Conservation (phyloP, 352 stramenopile species). For the Globisporangium nagaii region DNA sequence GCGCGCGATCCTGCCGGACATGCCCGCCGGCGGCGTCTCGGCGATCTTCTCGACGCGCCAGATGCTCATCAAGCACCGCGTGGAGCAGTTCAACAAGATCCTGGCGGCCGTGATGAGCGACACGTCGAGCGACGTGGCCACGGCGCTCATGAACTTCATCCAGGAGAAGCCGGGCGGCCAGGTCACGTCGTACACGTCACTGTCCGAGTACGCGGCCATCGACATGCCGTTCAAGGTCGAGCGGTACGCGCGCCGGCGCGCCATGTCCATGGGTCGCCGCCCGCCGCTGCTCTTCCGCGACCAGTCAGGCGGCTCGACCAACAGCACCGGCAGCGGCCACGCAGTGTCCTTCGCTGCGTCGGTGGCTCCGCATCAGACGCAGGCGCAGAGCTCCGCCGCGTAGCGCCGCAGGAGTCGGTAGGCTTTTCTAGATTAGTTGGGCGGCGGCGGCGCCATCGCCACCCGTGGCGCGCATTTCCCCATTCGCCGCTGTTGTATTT, state of each 20-base stretch:
- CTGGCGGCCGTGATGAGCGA: slow-evolving; percentile 66
- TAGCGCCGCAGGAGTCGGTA: neutral
- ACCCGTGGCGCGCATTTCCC: too few species aligned
- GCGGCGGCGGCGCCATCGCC: too few species aligned
- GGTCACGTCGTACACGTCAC: slow-evolving; percentile 54
- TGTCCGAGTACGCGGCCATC: slow-evolving; percentile 68
- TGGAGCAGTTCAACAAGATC: slow-evolving; percentile 67
- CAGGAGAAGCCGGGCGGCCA: slow-evolving; percentile 64
- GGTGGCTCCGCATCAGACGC: too few species aligned
- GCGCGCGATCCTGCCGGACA: slow-evolving; percentile 41
- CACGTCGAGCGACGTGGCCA: slow-evolving; percentile 45
- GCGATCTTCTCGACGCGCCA: slow-evolving; percentile 58
- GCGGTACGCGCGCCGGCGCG: slow-evolving; percentile 47
- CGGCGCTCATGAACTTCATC: slow-evolving; percentile 71
- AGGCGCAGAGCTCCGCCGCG: neutral
- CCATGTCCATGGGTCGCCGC: slow-evolving; percentile 56
- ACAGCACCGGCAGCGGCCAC: neutral
- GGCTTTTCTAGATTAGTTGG: too few species aligned
- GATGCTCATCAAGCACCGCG: slow-evolving; percentile 55
- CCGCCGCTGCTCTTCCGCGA: slow-evolving; percentile 23
- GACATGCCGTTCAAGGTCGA: slow-evolving; percentile 68
- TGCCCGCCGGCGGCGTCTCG: slow-evolving; percentile 50
- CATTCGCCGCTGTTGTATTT: too few species aligned
- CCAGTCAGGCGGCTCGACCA: slow-evolving; percentile 5
- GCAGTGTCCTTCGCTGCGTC: too few species aligned